Evolutionary conservation across 768 basidiomycete species (phyloP).

Genomic region (Kwoniella newhampshirensis): DNA sequence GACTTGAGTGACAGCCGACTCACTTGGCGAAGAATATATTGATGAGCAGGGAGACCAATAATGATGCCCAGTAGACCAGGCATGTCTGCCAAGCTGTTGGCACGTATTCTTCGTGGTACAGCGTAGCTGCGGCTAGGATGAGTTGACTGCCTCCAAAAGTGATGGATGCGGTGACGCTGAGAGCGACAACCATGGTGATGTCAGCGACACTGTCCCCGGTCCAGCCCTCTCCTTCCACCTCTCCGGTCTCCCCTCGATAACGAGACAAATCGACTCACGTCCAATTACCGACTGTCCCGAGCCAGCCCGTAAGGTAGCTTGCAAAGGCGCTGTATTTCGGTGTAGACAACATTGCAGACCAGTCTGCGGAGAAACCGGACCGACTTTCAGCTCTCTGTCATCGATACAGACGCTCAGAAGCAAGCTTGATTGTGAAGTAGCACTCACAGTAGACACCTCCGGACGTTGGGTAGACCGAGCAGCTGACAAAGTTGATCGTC

Average conservation of each 20-base stretch:
- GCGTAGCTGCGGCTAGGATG: conserved; percentile 62
- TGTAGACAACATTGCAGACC: conserved; percentile 65
- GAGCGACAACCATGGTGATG: not conserved
- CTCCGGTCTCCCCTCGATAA: too few species aligned
- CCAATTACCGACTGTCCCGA: conserved; percentile 69
- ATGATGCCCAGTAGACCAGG: conserved; percentile 62
- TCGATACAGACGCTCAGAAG: not conserved
- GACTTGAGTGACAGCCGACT: conserved; percentile 55
- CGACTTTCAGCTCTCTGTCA: not conserved
- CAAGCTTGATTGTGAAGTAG: not conserved
- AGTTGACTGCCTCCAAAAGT: conserved; percentile 67
- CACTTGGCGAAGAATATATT: conserved; percentile 63
- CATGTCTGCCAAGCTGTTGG: conserved; percentile 63
- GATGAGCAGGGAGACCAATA: conserved; percentile 58
- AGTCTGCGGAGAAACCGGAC: conserved; percentile 51
- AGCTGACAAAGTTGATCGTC: conserved; percentile 26
- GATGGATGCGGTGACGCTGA: conserved; percentile 62
- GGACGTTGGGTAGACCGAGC: conserved; percentile 47
- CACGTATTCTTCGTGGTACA: conserved; percentile 64
- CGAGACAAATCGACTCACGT: conserved; percentile 54
- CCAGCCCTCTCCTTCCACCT: too few species aligned
- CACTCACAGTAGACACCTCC: conserved; percentile 47
- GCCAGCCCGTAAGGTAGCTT: conserved; percentile 70
- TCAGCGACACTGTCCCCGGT: not conserved
- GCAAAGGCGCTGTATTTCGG: conserved; percentile 59